phyloP scores from a whole-genome alignment of 2,329 filamentous ascomycete species.

The Colletotrichum scovillei region DNA sequence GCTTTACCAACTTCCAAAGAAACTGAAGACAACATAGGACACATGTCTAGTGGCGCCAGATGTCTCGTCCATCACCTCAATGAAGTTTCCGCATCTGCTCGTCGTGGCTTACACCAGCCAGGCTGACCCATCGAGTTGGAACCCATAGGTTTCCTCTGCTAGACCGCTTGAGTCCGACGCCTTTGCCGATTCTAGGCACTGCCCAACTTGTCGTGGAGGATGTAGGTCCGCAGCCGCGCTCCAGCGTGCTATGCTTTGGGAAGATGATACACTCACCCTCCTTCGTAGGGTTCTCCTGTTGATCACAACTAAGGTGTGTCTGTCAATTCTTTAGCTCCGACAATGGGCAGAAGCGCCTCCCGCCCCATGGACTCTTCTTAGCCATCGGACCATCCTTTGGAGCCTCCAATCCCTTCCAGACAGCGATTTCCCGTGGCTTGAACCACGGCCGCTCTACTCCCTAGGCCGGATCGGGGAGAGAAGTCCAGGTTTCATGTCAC shows the following conservation, averaged over 20 bases:
- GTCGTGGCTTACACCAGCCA: slow-evolving; percentile 8
- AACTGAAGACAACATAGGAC: background rate
- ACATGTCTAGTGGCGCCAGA: background rate
- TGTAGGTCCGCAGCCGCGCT: background rate
- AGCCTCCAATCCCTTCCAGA: background rate
- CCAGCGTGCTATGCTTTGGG: background rate
- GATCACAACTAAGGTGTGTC: background rate
- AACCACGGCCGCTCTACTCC: background rate
- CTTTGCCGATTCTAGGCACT: slow-evolving; percentile 4
- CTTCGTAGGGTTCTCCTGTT: background rate
- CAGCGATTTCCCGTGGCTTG: slow-evolving; percentile 14
- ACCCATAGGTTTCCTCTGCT: background rate
- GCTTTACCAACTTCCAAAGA: background rate
- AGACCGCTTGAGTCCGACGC: background rate
- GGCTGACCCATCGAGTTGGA: background rate
- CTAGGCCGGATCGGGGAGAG: slow-evolving; percentile 3
- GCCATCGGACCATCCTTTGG: background rate
- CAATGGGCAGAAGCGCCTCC: slow-evolving; percentile 2
- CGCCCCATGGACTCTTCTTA: background rate
- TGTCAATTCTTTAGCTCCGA: background rate
- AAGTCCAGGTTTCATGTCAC: background rate
- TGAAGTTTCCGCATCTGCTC: slow-evolving; percentile 13
- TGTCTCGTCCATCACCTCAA: background rate
- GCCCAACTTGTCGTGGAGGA: background rate
- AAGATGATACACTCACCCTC: background rate